Conservation (phyloP, 2,329 filamentous ascomycete species). For the Ophiocordyceps australis region DNA sequence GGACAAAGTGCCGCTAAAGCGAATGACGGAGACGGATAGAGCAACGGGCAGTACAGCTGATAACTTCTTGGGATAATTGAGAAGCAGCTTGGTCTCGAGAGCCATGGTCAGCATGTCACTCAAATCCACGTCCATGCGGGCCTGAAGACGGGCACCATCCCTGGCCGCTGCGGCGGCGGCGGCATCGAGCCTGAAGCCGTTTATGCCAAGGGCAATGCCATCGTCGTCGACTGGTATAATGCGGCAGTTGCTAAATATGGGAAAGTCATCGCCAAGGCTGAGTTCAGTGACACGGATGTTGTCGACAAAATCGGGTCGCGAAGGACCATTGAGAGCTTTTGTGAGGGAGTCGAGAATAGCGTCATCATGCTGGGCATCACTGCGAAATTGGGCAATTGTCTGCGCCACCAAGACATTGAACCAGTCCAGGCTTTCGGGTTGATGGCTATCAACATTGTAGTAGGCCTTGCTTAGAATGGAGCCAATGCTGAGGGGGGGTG, state of each 20-base stretch:
- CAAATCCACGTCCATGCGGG: slow-evolving; percentile 90
- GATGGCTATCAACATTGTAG: slow-evolving; percentile 89
- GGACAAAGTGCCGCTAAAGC: slow-evolving; percentile 87
- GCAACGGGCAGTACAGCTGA: slow-evolving; percentile 86
- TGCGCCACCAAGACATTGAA: slow-evolving; percentile 96
- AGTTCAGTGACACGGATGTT: slow-evolving; percentile 90
- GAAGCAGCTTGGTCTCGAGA: slow-evolving; percentile 78
- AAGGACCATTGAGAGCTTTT: slow-evolving; percentile 69
- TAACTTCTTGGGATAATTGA: slow-evolving; percentile 86
- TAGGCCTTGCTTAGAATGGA: slow-evolving; percentile 94
- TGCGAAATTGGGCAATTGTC: slow-evolving; percentile 86
- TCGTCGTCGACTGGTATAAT: slow-evolving; percentile 84
- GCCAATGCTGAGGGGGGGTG: slow-evolving; percentile 68
- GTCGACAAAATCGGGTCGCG: slow-evolving; percentile 79
- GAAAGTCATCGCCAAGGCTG: slow-evolving; percentile 88
- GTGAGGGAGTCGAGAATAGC: slow-evolving; percentile 75
- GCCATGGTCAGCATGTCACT: slow-evolving; percentile 92
- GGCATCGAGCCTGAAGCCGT: slow-evolving; percentile 30
- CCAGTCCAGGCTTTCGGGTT: slow-evolving; percentile 94
- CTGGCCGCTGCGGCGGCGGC: slow-evolving; percentile 30
- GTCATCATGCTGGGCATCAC: slow-evolving; percentile 81
- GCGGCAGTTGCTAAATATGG: slow-evolving; percentile 95
- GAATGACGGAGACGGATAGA: slow-evolving; percentile 74
- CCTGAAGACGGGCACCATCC: slow-evolving; percentile 65
- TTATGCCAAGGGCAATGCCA: slow-evolving; percentile 38